Percentiles rank a stretch among this genome's conserved stretches.
These are phyloP conservation scores for Boletellus deceptivus DNA, from an alignment of 1,284 basidiomycete genomes.

Conservation along the genomic window DNA sequence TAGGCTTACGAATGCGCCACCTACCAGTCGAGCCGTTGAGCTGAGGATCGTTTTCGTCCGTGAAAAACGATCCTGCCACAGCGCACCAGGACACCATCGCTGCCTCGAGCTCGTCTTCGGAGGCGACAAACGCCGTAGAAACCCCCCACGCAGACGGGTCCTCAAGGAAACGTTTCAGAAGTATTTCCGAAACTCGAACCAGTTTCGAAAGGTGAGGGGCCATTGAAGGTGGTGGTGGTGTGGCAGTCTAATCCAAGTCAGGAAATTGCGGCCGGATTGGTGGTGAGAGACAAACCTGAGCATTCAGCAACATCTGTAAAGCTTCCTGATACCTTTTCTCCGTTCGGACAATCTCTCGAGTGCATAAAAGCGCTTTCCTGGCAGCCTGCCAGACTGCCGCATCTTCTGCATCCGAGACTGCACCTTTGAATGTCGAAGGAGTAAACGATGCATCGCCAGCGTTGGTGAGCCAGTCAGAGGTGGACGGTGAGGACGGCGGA, in stretches of 20 bases:
- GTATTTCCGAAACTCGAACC: conserved; percentile 44
- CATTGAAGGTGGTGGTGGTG: conserved; percentile 54
- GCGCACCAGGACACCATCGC: conserved; percentile 63
- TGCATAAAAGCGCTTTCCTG: conserved; percentile 55
- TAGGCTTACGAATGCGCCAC: conserved; percentile 28
- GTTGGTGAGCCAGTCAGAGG: background rate
- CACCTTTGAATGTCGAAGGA: conserved; percentile 2
- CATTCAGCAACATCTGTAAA: conserved; percentile 43
- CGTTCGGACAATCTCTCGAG: conserved; percentile 62
- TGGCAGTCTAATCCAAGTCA: conserved; percentile 30
- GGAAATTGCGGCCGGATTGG: conserved; percentile 3
- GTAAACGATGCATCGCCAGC: conserved; percentile 1
- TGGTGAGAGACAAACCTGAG: conserved; percentile 34
- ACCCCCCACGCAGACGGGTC: conserved; percentile 64
- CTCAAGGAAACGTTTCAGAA: conserved; percentile 49
- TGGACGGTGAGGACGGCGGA: background rate
- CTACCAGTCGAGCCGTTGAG: conserved; percentile 13
- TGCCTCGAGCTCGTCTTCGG: conserved; percentile 51
- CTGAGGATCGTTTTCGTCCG: conserved; percentile 18
- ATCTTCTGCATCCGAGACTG: conserved; percentile 26
- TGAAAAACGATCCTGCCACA: conserved; percentile 59
- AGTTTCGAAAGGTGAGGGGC: conserved; percentile 50
- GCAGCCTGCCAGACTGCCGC: conserved; percentile 51
- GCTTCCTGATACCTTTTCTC: conserved; percentile 61
- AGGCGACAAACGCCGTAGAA: conserved; percentile 54